Evolutionary conservation across 73 alveolate genomes (phyloP).

Genomic region (Paramecium sexaurelia): DNA sequence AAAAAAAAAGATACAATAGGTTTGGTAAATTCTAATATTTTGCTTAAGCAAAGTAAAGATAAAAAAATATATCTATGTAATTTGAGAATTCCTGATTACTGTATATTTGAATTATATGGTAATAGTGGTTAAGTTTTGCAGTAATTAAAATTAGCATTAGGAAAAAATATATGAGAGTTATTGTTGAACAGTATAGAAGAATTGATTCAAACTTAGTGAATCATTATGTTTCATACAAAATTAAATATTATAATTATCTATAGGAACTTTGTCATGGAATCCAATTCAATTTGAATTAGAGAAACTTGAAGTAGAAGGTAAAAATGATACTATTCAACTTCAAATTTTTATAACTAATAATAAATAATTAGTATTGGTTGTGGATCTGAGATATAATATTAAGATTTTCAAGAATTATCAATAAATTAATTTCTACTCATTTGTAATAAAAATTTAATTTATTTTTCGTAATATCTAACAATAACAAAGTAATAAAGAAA

Average conservation of each 20-base stretch:
- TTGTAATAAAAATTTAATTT: constrained; percentile 23
- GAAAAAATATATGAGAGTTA: constrained; percentile 91
- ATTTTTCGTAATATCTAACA: constrained; percentile 81
- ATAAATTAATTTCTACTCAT: constrained; percentile 61
- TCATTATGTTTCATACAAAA: background rate
- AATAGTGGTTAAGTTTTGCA: constrained; percentile 88
- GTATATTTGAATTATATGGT: constrained; percentile 71
- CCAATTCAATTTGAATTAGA: constrained; percentile 76
- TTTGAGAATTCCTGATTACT: constrained; percentile 79
- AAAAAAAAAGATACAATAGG: constrained; percentile 72
- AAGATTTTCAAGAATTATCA: constrained; percentile 12
- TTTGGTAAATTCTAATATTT: constrained; percentile 78
- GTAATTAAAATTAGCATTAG: constrained; percentile 85
- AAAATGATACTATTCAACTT: constrained; percentile 74
- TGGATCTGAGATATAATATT: constrained; percentile 61
- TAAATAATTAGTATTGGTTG: constrained; percentile 32
- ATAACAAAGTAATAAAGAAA: too few species aligned
- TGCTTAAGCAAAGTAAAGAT: constrained; percentile 89
- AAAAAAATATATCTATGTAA: constrained; percentile 82
- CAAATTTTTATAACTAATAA: constrained; percentile 69
- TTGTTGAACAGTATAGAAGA: constrained; percentile 76
- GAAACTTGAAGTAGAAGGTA: constrained; percentile 77
- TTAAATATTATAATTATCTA: constrained; percentile 71
- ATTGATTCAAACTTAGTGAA: background rate
- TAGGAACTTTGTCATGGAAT: constrained; percentile 79